Evolutionary conservation across 306 rosid species (phyloP).

Genomic region (Ochetophila trinervis): DNA sequence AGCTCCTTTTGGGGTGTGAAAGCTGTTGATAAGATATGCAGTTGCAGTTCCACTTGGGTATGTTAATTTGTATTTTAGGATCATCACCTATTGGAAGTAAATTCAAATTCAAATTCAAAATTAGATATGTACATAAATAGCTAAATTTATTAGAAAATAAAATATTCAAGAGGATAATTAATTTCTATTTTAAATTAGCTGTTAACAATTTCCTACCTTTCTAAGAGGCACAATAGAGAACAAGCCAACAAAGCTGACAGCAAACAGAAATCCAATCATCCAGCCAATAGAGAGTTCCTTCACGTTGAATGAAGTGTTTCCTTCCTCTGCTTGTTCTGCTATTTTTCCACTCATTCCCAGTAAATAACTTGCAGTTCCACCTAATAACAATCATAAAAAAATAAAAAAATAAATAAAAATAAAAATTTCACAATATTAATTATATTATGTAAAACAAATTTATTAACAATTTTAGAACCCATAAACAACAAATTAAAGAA

Average conservation of each 20-base stretch:
- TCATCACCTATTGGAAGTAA: constrained; percentile 52
- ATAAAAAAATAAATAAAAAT: background rate
- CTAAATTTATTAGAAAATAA: background rate
- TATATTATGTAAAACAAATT: too few species aligned
- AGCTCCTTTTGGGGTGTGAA: constrained; percentile 84
- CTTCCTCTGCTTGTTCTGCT: constrained; percentile 53
- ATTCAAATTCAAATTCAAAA: too few species aligned
- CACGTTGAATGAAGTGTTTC: constrained; percentile 47
- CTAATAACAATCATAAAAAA: constrained; percentile 18
- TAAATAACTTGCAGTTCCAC: constrained; percentile 76
- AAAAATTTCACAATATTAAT: background rate
- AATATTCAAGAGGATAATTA: too few species aligned
- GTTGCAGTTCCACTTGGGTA: constrained; percentile 93
- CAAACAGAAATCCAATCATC: constrained; percentile 70
- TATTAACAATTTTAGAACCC: too few species aligned
- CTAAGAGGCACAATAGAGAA: constrained; percentile 71
- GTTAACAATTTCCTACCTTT: constrained; percentile 40
- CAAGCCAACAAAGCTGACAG: constrained; percentile 70
- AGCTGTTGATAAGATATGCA: constrained; percentile 68
- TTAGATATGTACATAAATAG: background rate
- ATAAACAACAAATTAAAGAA: too few species aligned
- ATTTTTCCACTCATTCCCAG: constrained; percentile 63
- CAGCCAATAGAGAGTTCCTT: constrained; percentile 56
- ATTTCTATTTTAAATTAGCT: background rate
- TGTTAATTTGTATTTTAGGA: constrained; percentile 62